Conservation (phyloP, 2,329 filamentous ascomycete species). For the Pseudogymnoascus sp. region DNA sequence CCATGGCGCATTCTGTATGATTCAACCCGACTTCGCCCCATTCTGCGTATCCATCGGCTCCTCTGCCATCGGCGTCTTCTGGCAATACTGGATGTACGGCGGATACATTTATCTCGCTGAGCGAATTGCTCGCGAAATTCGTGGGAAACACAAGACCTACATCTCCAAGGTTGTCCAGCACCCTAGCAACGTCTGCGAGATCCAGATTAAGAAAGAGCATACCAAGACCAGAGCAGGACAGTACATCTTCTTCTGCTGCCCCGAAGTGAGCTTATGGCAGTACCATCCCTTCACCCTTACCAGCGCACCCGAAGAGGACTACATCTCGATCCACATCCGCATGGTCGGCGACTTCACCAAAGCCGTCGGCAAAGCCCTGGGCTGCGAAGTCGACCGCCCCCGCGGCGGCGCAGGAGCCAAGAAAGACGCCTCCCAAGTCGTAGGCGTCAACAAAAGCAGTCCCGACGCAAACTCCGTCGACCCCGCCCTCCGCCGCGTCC, state of each 20-base stretch:
- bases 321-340: constrained; percentile 79
- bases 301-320: constrained; percentile 81
- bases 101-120: constrained; percentile 76
- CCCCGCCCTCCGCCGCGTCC: constrained; percentile 61
- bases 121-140: constrained; percentile 67
- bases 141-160: constrained; percentile 74
- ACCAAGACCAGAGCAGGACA: constrained; percentile 74
- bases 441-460: constrained; percentile 55
- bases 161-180: constrained; percentile 87
- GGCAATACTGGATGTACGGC: constrained; percentile 84
- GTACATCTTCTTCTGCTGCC: constrained; percentile 86
- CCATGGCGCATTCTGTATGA: constrained; percentile 86
- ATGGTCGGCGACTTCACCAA: constrained; percentile 77
- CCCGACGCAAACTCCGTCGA: constrained; percentile 47
- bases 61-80: constrained; percentile 67
- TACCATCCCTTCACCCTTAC: constrained; percentile 84
- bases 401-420: constrained; percentile 34
- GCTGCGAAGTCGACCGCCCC: constrained; percentile 63
- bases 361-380: constrained; percentile 59
- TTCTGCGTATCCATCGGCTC: constrained; percentile 64
- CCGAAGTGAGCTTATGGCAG: constrained; percentile 79
- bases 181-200: constrained; percentile 80
- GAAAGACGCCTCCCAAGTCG: constrained; percentile 54
- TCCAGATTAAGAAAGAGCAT: constrained; percentile 85
- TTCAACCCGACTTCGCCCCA: constrained; percentile 72